Conservation (phyloP, 805 yeast species). For the Blastobotrys americana region DNA sequence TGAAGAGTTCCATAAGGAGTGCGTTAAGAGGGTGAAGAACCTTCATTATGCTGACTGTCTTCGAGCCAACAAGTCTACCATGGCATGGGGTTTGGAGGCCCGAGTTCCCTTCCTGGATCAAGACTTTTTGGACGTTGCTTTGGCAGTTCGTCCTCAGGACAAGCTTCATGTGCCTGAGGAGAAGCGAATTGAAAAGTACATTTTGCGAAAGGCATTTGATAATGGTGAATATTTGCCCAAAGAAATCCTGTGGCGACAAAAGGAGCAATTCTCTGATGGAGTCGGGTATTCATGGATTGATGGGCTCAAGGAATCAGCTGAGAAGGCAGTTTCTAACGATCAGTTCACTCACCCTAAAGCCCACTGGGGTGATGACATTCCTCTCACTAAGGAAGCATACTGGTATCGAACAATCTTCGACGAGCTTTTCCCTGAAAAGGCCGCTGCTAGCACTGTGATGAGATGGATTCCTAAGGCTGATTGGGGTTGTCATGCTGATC, state of each 20-base stretch:
- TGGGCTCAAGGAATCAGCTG: slow-evolving; percentile 93
- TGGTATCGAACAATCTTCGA: slow-evolving; percentile 98
- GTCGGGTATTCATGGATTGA: slow-evolving; percentile 99
- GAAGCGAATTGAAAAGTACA: slow-evolving; percentile 80
- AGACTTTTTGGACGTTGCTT: slow-evolving; percentile 80
- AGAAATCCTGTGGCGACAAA: slow-evolving; percentile 98
- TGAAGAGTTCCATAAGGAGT: slow-evolving; percentile 88
- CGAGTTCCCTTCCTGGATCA: slow-evolving; percentile 98
- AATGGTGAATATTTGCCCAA: slow-evolving; percentile 89
- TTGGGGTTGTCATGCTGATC: slow-evolving; percentile 99
- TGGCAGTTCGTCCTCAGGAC: slow-evolving; percentile 92
- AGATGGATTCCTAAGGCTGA: slow-evolving; percentile 99
- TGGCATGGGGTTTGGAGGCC: slow-evolving; percentile 99
- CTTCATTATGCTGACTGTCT: slow-evolving; percentile 94
- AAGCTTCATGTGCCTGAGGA: slow-evolving; percentile 71
- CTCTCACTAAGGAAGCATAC: slow-evolving; percentile 97
- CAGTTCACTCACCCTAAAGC: slow-evolving; percentile 85
- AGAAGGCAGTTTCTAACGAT: slow-evolving; percentile 78
- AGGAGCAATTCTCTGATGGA: slow-evolving; percentile 99
- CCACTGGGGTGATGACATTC: slow-evolving; percentile 92
- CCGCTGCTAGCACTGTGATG: slow-evolving; percentile 95
- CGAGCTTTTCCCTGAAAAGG: slow-evolving; percentile 79
- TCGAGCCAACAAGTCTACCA: slow-evolving; percentile 98
- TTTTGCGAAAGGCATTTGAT: slow-evolving; percentile 95
- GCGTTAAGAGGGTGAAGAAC: slow-evolving; percentile 95